Base-by-base conservation (phyloP, 176 grass and related monocot genomes). In the Oryza brachyantha region DNA sequence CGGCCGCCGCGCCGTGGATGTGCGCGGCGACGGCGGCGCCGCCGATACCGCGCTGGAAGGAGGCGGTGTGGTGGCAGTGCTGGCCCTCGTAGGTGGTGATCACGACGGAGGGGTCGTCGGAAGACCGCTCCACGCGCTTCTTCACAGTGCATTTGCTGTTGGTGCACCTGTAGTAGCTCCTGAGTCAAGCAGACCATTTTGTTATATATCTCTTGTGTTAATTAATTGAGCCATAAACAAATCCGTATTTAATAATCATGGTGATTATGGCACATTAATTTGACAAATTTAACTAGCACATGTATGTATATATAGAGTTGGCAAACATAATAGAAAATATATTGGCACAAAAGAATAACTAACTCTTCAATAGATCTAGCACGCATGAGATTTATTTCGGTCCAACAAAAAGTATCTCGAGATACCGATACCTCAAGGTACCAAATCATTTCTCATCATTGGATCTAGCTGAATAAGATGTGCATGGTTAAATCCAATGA, bases 11-110 rank as follows among this genome's bases (percentile, higher is more conserved):
- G 21, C 83, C 78, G 38, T 90, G 90, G 66, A 91, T 29, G 5
- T 74, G 76, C 13, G 54, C 71, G 1, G 50, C 14, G 13, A 46
- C 68, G 7, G 29, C 3, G n/a, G 57, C 62, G 2, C 19, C 55
- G 7, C 40, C 36, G 3, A 39, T 16, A 64, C 60, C 85, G 19
- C 86, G 89, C 25, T 84, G 86, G 80, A 84, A 86, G 35, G 83
- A 61, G 68, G 75, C 77, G 4, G 70, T 85, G 83, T 85, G 87
- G 70, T 98, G 95, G 83, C 79, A 90, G 77, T 98, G 95, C 80
- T 94, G 95, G 13, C 95, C 95, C 64, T 98, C 95, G 66, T 98
- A 98, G 38, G 95, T 98, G 62, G 95, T 98, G 76, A 98, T 86
- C 35, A 98, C 95, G 13, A 94, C 82, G 40, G 87, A 78, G 0